Evolutionary conservation across 306 rosid species (phyloP).

Genomic region (Dryas octopetala): DNA sequence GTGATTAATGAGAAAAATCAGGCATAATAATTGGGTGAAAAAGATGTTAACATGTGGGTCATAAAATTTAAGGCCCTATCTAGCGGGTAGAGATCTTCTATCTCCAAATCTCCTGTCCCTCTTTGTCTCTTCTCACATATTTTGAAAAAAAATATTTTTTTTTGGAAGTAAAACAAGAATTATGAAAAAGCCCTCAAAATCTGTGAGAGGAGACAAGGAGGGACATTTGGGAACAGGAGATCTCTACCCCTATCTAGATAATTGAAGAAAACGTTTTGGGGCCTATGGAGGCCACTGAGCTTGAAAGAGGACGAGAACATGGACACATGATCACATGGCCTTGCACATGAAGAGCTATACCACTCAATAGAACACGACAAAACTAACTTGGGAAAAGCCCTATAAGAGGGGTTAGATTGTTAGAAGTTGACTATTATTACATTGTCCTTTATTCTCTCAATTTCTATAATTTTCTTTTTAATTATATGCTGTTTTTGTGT

Average conservation of each 20-base stretch:
- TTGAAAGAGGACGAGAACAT: constrained; percentile 35
- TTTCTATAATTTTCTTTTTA: constrained; percentile 4
- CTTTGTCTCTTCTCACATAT: too few relatives aligned
- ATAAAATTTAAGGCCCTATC: not conserved
- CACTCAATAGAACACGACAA: constrained; percentile 40
- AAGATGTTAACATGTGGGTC: not conserved
- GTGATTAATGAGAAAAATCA: not conserved
- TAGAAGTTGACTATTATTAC: constrained; percentile 21
- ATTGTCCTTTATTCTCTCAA: constrained; percentile 19
- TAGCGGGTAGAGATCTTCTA: too few relatives aligned
- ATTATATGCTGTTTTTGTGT: not conserved
- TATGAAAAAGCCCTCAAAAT: too few relatives aligned
- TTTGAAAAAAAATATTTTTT: too few relatives aligned
- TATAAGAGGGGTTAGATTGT: too few relatives aligned
- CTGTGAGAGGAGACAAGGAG: too few relatives aligned
- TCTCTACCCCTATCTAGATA: not conserved
- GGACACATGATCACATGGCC: constrained; percentile 38
- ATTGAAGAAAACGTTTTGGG: constrained; percentile 31
- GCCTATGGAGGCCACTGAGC: constrained; percentile 35
- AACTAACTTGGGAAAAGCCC: not conserved
- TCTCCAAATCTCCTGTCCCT: too few relatives aligned
- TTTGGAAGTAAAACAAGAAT: too few relatives aligned
- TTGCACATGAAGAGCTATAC: constrained; percentile 56
- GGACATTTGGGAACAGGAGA: too few relatives aligned
- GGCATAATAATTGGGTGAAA: not conserved